These are phyloP conservation scores for Alternaria triticimaculans DNA, from an alignment of 2,329 filamentous ascomycete genomes.

Conservation along the genomic window DNA sequence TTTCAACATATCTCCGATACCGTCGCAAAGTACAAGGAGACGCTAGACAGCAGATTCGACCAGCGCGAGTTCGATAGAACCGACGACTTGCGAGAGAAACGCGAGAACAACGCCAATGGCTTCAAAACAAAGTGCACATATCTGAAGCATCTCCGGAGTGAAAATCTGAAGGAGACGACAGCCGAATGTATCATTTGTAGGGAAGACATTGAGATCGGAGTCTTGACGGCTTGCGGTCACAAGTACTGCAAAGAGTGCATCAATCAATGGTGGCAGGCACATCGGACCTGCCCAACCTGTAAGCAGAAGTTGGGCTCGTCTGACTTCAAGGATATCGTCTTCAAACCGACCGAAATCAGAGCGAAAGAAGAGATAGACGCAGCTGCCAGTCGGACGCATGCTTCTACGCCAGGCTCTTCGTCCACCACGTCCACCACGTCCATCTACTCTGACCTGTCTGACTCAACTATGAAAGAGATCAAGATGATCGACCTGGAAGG, in stretches of 20 bases:
- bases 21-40: slow-evolving; percentile 75
- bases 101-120: slow-evolving; percentile 65
- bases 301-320: slow-evolving; percentile 69
- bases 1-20: slow-evolving; percentile 90
- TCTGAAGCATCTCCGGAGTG: slow-evolving; percentile 66
- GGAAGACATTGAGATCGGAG: slow-evolving; percentile 75
- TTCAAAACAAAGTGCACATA: slow-evolving; percentile 80
- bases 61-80: slow-evolving; percentile 53
- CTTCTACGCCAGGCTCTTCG: slow-evolving; percentile 35
- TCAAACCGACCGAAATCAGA: slow-evolving; percentile 77
- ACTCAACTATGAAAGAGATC: slow-evolving; percentile 76
- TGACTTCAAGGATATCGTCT: slow-evolving; percentile 83
- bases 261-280: slow-evolving; percentile 74
- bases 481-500: slow-evolving; percentile 76
- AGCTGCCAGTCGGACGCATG: slow-evolving; percentile 21
- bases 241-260: slow-evolving; percentile 88
- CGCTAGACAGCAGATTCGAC: slow-evolving; percentile 64
- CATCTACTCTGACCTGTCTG: slow-evolving; percentile 81
- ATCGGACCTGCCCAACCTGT: slow-evolving; percentile 83
- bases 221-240: slow-evolving; percentile 87
- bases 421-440: slow-evolving; percentile 41
- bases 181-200: slow-evolving; percentile 88
- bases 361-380: slow-evolving; percentile 65
- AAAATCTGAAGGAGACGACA: slow-evolving; percentile 62
- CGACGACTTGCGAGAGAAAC: slow-evolving; percentile 56